Percentiles rank a stretch among this genome's conserved stretches.
Conservation (phyloP, 2,329 filamentous ascomycete genomes). For the Cryphonectria radicalis region DNA sequence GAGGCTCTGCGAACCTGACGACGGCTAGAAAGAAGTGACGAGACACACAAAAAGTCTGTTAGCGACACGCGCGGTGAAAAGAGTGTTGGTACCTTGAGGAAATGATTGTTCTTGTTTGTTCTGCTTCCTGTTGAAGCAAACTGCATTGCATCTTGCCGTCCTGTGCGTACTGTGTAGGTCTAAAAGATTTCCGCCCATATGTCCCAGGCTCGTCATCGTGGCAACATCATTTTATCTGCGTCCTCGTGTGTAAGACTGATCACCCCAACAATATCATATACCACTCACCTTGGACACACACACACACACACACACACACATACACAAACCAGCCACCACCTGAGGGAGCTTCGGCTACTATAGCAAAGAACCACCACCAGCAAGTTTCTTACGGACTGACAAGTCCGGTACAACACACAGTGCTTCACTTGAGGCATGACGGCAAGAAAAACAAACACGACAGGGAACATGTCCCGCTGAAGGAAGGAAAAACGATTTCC, state of each 20-base stretch:
- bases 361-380: slow-evolving; percentile 16
- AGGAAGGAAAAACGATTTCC: background rate
- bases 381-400: background rate
- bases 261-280: background rate
- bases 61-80: slow-evolving; percentile 35
- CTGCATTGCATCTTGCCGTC: background rate
- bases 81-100: slow-evolving; percentile 30
- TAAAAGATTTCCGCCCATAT: background rate
- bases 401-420: slow-evolving; percentile 6
- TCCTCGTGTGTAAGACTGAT: slow-evolving; percentile 4
- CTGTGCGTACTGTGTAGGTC: background rate
- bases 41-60: slow-evolving; percentile 33
- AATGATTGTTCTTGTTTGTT: background rate
- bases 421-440: slow-evolving; percentile 26
- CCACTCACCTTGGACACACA: slow-evolving; percentile 16
- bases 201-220: background rate
- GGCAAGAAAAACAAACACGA: slow-evolving; percentile 14
- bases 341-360: slow-evolving; percentile 13
- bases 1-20: slow-evolving; percentile 77
- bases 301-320: background rate
- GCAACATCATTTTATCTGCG: background rate
- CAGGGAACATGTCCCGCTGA: background rate
- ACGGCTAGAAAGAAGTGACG: slow-evolving; percentile 56
- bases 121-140: background rate
- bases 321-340: background rate